These are phyloP conservation scores for Fusarium camptoceras DNA, from an alignment of 2,329 filamentous ascomycete species.

Conservation along the genomic window DNA sequence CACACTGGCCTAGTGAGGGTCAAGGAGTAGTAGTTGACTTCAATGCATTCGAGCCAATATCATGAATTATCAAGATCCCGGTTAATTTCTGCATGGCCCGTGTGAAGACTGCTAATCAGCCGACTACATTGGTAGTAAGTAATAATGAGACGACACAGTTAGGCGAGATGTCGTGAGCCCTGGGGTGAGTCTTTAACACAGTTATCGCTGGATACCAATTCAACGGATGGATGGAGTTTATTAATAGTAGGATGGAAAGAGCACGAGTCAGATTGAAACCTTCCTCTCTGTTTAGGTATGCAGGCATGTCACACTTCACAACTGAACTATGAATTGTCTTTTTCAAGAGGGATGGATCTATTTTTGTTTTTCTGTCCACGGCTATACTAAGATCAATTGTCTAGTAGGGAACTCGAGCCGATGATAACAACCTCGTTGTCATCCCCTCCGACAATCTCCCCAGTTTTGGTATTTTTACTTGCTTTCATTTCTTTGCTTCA, in stretches of 20 bases:
- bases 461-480: constrained; percentile 43
- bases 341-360: constrained; percentile 44
- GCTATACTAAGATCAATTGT: constrained; percentile 43
- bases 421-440: constrained; percentile 37
- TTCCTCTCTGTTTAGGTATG: background rate
- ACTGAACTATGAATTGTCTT: background rate
- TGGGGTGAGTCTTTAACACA: background rate
- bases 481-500: constrained; percentile 41
- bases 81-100: background rate
- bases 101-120: background rate
- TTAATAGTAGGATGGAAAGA: background rate
- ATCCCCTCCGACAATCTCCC: constrained; percentile 44
- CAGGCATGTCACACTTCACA: background rate
- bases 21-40: background rate
- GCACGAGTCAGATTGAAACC: background rate
- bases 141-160: background rate
- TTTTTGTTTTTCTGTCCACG: constrained; percentile 40
- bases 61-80: constrained; percentile 4
- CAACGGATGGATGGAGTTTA: background rate
- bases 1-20: background rate
- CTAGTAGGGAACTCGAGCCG: constrained; percentile 38
- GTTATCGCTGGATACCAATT: background rate
- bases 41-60: constrained; percentile 1
- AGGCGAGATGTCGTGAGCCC: background rate
- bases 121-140: background rate